Evolutionary conservation across 345 rosid species (phyloP), one percentile per base, ranked within the genome.

Genomic region (Eutrema yunnanense): DNA sequence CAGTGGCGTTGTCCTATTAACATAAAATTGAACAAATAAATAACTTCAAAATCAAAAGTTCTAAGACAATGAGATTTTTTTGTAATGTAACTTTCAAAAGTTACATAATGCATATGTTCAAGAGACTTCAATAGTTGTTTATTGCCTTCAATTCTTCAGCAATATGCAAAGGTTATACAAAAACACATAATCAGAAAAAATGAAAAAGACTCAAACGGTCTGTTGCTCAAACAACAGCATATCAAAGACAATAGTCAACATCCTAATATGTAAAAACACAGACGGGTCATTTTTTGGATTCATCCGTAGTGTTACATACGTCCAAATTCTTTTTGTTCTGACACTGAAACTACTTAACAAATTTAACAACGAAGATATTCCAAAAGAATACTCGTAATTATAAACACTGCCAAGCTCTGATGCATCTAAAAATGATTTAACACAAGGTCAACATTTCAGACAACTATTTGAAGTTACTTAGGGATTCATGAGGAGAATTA

Each of bases 1-100:
- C 78, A 69, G 53, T 73, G 46, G 88, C 89, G 74, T 79, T 86
- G 78, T 86, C 89, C 93, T 87, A 81, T 74, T 69, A 73, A 73
- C 47, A 68, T 13, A 67, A 10, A 61, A 27, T 51, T 50, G 5
- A 52, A 48, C n/a, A 56, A 44, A 37, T 22, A 41, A 44, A 11
- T 37, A 30, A 58, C 67, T 50, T 19, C 57, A 48, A 16, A 27
- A 12, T 13, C 55, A 64, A 43, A 48, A 44, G 6, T 6, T 57
- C 8, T 51, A 51, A 47, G 26, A 13, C 6, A 0, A 30, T 54
- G 26, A 19, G 9, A 2, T n/a, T 14, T 6, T 60, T 30, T 30
- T 8, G 32, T 53, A 32, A 19, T 42, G 38, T 33, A 48, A 71
- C 53, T 19, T 61, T 41, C 9, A 46, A 34, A 43, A 62, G 4